Percentiles rank a stretch among this genome's conserved stretches.
Conservation (phyloP, 1,139 yeast genomes). For the Tardiomyces depauwii region DNA sequence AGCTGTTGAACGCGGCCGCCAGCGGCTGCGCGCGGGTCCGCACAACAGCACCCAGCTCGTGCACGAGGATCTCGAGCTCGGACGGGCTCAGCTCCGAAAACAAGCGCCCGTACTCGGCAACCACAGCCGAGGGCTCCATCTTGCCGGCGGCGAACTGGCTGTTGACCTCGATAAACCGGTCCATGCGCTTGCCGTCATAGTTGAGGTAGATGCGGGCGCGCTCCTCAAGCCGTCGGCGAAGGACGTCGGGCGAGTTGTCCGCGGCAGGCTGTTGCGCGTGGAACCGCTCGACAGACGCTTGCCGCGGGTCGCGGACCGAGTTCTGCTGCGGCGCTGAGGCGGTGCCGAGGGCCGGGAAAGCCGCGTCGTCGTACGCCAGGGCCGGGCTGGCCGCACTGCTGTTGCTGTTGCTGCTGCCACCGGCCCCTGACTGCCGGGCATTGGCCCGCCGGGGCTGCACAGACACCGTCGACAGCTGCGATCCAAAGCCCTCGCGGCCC, state of each 20-base stretch:
- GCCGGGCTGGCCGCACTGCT: conserved; percentile 3
- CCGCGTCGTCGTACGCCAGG: conserved; percentile 9
- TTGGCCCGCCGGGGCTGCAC: neutral
- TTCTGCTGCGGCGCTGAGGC: conserved; percentile 2
- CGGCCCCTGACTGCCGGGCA: neutral
- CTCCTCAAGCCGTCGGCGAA: conserved; percentile 61
- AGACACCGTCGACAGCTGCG: conserved; percentile 50
- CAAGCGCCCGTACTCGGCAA: conserved; percentile 39
- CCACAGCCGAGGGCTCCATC: conserved; percentile 39
- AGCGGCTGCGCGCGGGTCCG: neutral
- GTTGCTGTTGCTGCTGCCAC: conserved; percentile 1
- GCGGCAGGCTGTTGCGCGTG: neutral
- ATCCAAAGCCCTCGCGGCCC: conserved; percentile 40
- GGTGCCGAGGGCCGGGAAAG: conserved; percentile 20
- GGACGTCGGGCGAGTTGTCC: conserved; percentile 36
- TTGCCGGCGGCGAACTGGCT: conserved; percentile 36
- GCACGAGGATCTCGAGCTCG: conserved; percentile 37
- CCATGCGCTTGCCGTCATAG: conserved; percentile 38
- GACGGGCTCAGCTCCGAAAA: conserved; percentile 30
- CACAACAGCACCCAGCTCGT: conserved; percentile 24
- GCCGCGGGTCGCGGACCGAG: neutral
- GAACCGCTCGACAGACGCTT: conserved; percentile 2
- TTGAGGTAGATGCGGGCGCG: conserved; percentile 53
- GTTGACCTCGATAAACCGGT: conserved; percentile 41
- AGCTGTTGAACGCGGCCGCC: conserved; percentile 4